Evolutionary conservation across 2,329 filamentous ascomycete species (phyloP).

Genomic region (Pyricularia grisea): DNA sequence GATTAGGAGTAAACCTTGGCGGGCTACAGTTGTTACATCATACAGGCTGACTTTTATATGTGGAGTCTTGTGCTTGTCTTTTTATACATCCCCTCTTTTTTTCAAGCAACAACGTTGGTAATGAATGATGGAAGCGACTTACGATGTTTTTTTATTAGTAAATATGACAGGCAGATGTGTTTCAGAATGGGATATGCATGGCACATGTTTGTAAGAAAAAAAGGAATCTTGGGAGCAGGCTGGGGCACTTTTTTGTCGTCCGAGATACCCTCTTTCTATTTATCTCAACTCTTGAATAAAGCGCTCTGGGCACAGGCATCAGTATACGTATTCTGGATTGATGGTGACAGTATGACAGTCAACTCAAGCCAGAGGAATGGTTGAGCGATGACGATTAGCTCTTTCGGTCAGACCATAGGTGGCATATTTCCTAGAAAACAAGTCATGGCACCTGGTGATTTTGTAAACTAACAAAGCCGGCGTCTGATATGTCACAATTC

Average conservation of each 20-base stretch:
- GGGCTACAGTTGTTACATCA: background rate
- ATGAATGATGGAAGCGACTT: slow-evolving; percentile 1
- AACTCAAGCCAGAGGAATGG: background rate
- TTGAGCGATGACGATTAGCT: no score
- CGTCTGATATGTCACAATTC: no score
- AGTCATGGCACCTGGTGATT: background rate
- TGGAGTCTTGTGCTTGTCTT: background rate
- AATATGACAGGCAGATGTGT: background rate
- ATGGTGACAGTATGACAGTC: background rate
- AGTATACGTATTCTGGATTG: background rate
- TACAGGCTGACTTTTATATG: background rate
- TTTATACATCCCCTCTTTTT: background rate
- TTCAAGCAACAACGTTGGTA: background rate
- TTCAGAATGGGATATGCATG: background rate
- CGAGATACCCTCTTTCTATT: background rate
- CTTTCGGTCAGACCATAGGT: no score
- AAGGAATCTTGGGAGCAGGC: background rate
- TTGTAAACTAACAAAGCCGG: no score
- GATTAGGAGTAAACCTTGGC: slow-evolving; percentile 24
- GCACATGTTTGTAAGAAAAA: background rate
- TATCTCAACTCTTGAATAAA: background rate
- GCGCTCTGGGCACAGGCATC: background rate
- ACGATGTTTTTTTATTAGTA: background rate
- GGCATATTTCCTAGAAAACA: background rate
- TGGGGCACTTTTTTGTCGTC: background rate